These are phyloP conservation scores for Entomortierella parvispora DNA, from an alignment of 192 early-diverging fungal genomes.

Conservation along the genomic window DNA sequence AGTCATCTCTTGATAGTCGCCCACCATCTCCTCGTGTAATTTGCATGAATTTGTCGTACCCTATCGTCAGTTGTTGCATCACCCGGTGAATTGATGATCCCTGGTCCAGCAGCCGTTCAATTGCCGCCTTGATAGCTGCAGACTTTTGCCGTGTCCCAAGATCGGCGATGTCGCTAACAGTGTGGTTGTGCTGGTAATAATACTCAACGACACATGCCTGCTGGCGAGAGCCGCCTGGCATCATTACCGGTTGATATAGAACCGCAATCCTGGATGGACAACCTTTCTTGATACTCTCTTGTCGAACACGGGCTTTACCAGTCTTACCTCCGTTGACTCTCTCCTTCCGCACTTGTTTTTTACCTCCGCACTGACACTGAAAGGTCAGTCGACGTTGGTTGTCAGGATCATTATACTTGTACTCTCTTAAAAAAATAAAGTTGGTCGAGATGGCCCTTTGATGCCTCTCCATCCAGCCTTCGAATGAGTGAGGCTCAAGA, in stretches of 20 bases:
- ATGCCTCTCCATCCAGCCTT: no score
- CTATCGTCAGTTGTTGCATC: conserved; percentile 16
- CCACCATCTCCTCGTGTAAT: conserved; percentile 8
- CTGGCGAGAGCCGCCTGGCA: no score
- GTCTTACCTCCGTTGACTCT: conserved; percentile 1
- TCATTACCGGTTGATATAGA: no score
- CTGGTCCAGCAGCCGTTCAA: neutral
- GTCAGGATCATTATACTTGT: conserved; percentile 3
- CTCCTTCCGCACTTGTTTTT: conserved; percentile 1
- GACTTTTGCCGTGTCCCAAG: conserved; percentile 19
- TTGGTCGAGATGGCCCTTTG: conserved; percentile 18
- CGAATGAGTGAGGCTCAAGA: no score
- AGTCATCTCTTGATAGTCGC: conserved; percentile 18
- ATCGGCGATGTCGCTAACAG: conserved; percentile 1
- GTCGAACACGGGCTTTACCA: conserved; percentile 6
- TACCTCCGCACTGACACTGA: conserved; percentile 6
- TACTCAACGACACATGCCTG: no score
- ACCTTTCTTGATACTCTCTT: neutral
- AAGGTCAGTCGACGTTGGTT: neutral
- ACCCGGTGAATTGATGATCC: conserved; percentile 8
- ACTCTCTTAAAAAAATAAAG: neutral
- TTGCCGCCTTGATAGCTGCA: conserved; percentile 3
- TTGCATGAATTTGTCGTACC: conserved; percentile 9
- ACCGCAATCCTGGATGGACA: conserved; percentile 7
- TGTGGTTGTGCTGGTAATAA: conserved; percentile 31